phyloP scores from a whole-genome alignment of 1,284 basidiomycete genomes.

The Mixia osmundae region DNA sequence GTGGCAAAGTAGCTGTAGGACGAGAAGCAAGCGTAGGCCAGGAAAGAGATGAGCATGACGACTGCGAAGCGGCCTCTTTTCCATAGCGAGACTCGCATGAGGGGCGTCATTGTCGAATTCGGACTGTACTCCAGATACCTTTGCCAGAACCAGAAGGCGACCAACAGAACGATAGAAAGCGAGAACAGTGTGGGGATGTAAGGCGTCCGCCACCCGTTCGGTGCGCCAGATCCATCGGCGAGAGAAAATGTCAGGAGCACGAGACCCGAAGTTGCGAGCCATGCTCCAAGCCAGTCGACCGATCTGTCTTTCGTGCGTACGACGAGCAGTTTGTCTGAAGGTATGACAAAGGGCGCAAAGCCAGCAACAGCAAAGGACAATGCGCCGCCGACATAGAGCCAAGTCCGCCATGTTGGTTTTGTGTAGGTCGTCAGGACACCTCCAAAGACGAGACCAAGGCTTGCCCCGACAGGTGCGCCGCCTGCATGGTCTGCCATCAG shows the following conservation, averaged over 20 bases:
- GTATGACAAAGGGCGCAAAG: no score
- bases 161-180: constrained; percentile 33
- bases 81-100: no score
- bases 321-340: no score
- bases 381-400: neutral
- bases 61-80: no score
- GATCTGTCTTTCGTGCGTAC: no score
- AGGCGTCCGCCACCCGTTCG: neutral
- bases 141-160: constrained; percentile 43
- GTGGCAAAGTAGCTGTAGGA: no score
- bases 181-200: constrained; percentile 23
- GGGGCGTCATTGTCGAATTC: no score
- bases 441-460: constrained; percentile 22
- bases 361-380: constrained; percentile 43
- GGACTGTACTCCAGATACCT: no score
- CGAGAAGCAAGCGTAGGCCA: no score
- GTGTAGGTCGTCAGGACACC: constrained; percentile 28
- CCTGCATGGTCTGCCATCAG: neutral
- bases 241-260: constrained; percentile 43
- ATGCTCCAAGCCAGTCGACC: no score
- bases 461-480: constrained; percentile 21
- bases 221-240: constrained; percentile 12
- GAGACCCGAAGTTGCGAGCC: no score
- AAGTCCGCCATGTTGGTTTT: constrained; percentile 29
- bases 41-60: no score